Conservation (phyloP, 352 stramenopile genomes). For the Pythium scleroteichum region DNA sequence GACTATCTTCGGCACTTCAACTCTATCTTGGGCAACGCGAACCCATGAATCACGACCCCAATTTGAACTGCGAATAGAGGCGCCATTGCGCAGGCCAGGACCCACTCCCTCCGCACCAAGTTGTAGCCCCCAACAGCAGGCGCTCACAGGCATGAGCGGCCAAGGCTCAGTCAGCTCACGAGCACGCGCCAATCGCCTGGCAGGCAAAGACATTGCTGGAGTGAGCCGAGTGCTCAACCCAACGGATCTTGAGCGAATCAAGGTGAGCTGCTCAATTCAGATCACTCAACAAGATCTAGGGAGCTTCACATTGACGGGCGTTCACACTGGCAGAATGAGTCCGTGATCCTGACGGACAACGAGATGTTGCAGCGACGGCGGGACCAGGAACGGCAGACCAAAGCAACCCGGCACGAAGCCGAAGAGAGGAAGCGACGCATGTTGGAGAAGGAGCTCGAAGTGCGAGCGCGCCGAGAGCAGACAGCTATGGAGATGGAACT, state of each 20-base stretch:
- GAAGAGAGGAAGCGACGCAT: conserved; percentile 73
- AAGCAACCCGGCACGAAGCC: conserved; percentile 50
- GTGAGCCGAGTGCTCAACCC: conserved; percentile 38
- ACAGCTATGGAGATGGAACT: conserved; percentile 74
- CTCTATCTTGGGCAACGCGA: conserved; percentile 1
- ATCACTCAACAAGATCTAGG: no score
- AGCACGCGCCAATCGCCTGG: conserved; percentile 43
- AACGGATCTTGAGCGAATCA: conserved; percentile 49
- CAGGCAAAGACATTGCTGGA: conserved; percentile 61
- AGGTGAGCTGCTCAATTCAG: conserved; percentile 24
- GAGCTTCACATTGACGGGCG: background rate
- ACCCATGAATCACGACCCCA: background rate
- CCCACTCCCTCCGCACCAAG: no score
- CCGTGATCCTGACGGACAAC: conserved; percentile 60
- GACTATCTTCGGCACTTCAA: conserved; percentile 22
- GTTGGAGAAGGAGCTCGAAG: conserved; percentile 76
- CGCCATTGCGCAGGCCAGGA: no score
- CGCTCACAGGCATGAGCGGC: background rate
- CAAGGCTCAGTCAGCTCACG: conserved; percentile 16
- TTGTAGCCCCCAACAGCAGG: no score
- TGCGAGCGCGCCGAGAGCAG: conserved; percentile 64
- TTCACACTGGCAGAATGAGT: conserved; percentile 34
- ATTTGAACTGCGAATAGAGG: no score
- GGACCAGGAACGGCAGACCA: conserved; percentile 43
- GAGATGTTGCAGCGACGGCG: conserved; percentile 40